Base-by-base conservation (phyloP, 345 rosid genomes). In the Melaleuca quinquenervia region DNA sequence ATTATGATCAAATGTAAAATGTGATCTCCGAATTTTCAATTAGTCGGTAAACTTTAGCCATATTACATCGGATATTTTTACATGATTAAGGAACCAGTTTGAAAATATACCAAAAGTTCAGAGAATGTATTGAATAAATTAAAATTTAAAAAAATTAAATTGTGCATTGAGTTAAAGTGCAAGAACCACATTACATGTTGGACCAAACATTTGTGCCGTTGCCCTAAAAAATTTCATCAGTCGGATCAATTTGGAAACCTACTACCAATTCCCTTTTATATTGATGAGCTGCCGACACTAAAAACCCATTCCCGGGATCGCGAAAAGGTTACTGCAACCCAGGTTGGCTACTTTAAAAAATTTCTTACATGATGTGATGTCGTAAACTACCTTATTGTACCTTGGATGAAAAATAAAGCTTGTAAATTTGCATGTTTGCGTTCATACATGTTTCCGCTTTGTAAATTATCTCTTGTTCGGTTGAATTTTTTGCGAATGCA, bases 221-320 rank as follows among this genome's bases (percentile, higher is more conserved):
- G n/a, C n/a, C n/a, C n/a, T n/a, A n/a, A 64, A 15, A 9, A 29
- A 64, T 16, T 3, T 15, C 0, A 6, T 16, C 76, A 0, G 0
- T 29, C 3, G 5, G 0, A 64, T 29, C 22, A 64, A 64, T 64
- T 64, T 64, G 0, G 11, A 64, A 64, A 16, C 0, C 1, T 64
- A 16, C 16, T 22, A 64, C 21, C 44, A 8, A 64, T 50, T 11
- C 11, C 45, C 76, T 29, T 64, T 29, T 16, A 18, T 3, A 70
- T 36, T 0, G 78, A 24, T 16, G 78, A 70, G 32, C 11, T 70
- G 32, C 1, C 6, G 11, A 70, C 6, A 32, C 32, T 70, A n/a
- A 58, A 58, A 11, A 32, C 12, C 32, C 6, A 3, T 58, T 58
- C n/a, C 12, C n/a, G 16, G 8, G 8, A 4, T 12, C 3, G 32